Base-by-base conservation (phyloP, 1,284 basidiomycete genomes). In the Apiotrichum akiyoshidainum region DNA sequence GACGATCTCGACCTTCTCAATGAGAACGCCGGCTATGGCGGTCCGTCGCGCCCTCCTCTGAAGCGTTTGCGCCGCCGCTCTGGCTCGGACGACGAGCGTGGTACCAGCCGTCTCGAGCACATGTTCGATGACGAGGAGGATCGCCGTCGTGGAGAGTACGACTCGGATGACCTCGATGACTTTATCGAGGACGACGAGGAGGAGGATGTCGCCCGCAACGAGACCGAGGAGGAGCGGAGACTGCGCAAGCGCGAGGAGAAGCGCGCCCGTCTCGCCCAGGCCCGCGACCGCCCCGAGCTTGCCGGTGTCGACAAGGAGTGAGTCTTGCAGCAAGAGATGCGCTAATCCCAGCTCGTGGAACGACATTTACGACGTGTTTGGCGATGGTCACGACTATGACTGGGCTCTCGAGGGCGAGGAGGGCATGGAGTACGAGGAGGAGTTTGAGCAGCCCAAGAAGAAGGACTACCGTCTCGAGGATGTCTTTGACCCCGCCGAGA, bases 401-500 rank as follows among this genome's bases (percentile, higher is more conserved):
- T 96, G 91, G 89, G 94, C 94, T 2, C 78, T 98, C 55, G 87
- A 82, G 46, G 87, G 84, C 12, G 92, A 95, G 47, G 78, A 80
- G 40, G 71, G 67, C 7, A 60, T 96, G 60, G 87, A 82, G 51
- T 85, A 84, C 11, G 91, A 93, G 40, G 76, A 80, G 4, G 76
- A 80, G 5, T 85, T 88, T 39, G 86, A 86, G 31, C 79, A 80
- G 39, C 69, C 72, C 39, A 74, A 83, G 83, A 75, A 83, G 83
- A 53, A 76, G 59, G 90, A 93, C 65, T 87, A 88, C 80, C 88
- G 86, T 68, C 90, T 94, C 69, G 87, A 90, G 70, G 95, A 98
- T 76, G 92, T 99, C 62, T 99, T 99, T 68, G 96, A 99, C 74
- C 96, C 96, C 0, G 91, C 93, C 9, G 92, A 98, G 81, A 98